phyloP scores from a whole-genome alignment of 208 protist species.

The Leishmania arabica region DNA sequence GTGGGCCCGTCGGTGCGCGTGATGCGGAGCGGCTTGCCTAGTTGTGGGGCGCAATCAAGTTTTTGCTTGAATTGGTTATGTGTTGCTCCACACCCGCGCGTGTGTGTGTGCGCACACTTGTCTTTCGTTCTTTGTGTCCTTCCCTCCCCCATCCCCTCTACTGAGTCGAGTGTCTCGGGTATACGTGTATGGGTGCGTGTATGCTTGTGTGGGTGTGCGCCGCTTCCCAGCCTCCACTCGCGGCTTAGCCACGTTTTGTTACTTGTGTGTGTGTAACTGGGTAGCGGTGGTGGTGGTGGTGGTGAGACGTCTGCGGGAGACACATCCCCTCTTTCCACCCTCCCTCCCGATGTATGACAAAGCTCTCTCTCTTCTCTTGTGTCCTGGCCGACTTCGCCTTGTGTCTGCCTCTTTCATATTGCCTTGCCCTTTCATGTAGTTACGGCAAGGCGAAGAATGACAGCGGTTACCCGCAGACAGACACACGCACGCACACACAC shows the following conservation, averaged over 20 bases:
- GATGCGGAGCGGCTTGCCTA: not conserved
- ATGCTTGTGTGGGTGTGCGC: not conserved
- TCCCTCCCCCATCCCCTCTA: not conserved
- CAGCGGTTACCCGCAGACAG: not conserved
- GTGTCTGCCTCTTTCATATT: not conserved
- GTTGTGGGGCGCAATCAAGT: not conserved
- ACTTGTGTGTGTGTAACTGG: not conserved
- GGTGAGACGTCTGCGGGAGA: not conserved
- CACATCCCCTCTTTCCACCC: not conserved
- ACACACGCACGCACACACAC: too few relatives aligned
- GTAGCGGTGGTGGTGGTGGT: too few relatives aligned
- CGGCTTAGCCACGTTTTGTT: not conserved
- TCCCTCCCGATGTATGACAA: conserved; percentile 13
- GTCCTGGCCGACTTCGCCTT: not conserved
- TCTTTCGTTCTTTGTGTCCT: not conserved
- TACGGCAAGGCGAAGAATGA: not conserved
- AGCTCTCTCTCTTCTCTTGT: conserved; percentile 1
- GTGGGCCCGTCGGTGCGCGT: not conserved
- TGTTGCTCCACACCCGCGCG: not conserved
- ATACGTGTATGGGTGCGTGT: not conserved
- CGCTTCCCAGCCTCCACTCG: not conserved
- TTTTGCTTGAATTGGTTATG: not conserved
- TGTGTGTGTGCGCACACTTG: not conserved
- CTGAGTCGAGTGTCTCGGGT: not conserved
- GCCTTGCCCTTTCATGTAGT: not conserved